Evolutionary conservation across 2,329 filamentous ascomycete genomes (phyloP), one percentile per base, ranked within the genome.

Genomic region (Pseudocercospora fuligena): DNA sequence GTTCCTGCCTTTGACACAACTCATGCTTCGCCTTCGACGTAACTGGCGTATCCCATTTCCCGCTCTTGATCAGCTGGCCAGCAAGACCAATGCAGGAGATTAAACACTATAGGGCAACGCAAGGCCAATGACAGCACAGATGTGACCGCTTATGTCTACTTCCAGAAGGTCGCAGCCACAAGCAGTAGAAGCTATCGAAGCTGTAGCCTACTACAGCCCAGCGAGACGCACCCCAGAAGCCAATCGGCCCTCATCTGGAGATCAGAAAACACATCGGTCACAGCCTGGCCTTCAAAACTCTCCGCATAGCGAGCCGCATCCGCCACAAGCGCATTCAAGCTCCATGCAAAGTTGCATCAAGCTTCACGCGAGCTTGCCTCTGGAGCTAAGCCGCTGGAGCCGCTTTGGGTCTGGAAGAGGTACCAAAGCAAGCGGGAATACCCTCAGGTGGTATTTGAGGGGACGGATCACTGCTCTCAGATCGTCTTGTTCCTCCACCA

Each of bases 11-110:
- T 16, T 21, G 14, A 21, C 23, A 23, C 14, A 16, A 12, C 4
- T 25, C 19, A 21, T 27, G 5, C 23, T 23, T 12, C 9, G 21
- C 47, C 47, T 6, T 27, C 19, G 47, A 51, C 47, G 47, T 51
- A 21, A 9, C 9, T 51, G 47, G 47, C 47, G 19, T 27, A 51
- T 21, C 3, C 12, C 7, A 43, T 23, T 51, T 51, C 47, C 47
- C 47, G 47, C 47, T 25, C 47, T 51, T 51, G 47, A 51, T 51
- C 47, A 51, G 47, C 47, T 51, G 47, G 19, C 23, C 19, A 51
- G 9, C 3, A 5, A 23, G 11, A 51, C 23, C 23, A 25, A 12
- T 51, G 21, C 47, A 51, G 23, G 14, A 51, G 47, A 51, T 21
- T 23, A 12, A 23, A 27, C 19, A 21, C 19, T 23, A 23, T 23